Conservation (phyloP, 768 basidiomycete genomes). For the Tubosaeta sp. region DNA sequence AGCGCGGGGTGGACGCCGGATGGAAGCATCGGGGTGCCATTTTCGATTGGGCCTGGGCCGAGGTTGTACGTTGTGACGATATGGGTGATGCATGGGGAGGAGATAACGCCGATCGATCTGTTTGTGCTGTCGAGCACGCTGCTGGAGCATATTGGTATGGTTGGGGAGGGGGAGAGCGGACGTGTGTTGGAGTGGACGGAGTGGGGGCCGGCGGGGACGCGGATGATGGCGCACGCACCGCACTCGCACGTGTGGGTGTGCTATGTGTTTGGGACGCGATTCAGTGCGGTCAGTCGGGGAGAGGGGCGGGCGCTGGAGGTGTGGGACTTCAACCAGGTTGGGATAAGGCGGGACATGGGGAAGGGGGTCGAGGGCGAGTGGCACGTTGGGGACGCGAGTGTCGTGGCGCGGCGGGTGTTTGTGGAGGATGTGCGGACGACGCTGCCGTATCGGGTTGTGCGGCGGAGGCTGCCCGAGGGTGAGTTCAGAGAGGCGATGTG, state of each 20-base stretch:
- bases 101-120: constrained; percentile 33
- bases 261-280: constrained; percentile 50
- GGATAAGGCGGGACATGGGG: constrained; percentile 28
- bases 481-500: constrained; percentile 41
- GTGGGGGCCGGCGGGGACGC: constrained; percentile 50
- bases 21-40: constrained; percentile 38
- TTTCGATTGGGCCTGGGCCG: constrained; percentile 38
- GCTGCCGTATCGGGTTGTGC: constrained; percentile 43
- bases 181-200: constrained; percentile 40
- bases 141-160: constrained; percentile 22
- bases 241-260: constrained; percentile 52
- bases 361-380: constrained; percentile 15
- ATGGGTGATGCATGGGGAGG: constrained; percentile 31
- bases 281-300: constrained; percentile 27
- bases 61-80: constrained; percentile 47
- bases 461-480: constrained; percentile 16
- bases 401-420: constrained; percentile 36
- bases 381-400: constrained; percentile 24
- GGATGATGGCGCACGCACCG: constrained; percentile 36
- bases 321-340: constrained; percentile 51
- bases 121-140: constrained; percentile 41
- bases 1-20: constrained; percentile 42
- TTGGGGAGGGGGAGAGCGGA: constrained; percentile 11
- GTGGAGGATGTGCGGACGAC: constrained; percentile 37
- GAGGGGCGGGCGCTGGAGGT: constrained; percentile 30